Evolutionary conservation across 345 rosid species (phyloP), one percentile per base, ranked within the genome.

Genomic region (Adansonia digitata): DNA sequence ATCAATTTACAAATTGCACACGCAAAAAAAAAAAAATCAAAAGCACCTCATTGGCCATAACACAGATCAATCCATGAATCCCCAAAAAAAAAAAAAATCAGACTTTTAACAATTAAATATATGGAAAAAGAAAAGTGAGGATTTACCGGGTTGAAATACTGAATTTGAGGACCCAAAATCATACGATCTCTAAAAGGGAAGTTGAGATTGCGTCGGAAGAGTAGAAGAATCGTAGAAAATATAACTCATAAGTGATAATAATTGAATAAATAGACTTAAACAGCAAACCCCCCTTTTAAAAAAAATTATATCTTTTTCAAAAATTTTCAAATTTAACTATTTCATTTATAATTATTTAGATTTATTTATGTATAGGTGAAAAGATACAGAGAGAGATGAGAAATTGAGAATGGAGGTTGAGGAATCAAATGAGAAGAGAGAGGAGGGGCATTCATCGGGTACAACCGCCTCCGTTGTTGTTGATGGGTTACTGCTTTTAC

Each of bases 141-240:
- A 80, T 66, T 88, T 86, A 88, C 88, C 73, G 77, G 79, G 72
- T 53, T 76, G 75, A 78, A 53, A 10, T 27, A 10, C 77, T 13
- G 29, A 15, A 43, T 39, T 70, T 12, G 35, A 8, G 72, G 24
- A 27, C 74, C 75, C 27, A 71, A 72, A 77, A 67, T 27, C 13
- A 59, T 65, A 74, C 73, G 77, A 76, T 81, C 77, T 60, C n/a
- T 63, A 39, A 24, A 37, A 42, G 55, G 34, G 66, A 18, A 55
- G 24, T 20, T 55, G 69, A 78, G 84, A 77, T 79, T 78, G 82
- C 83, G 80, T 79, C 26, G 81, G 69, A 55, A 74, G 60, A 51
- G 46, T 74, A 34, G 83, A 78, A 75, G 77, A 73, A 63, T 46
- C 48, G 69, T 63, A 37, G 46, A 37, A 18, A 18, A 37, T 63